Conservation (phyloP, 2,329 filamentous ascomycete species). For the Aspergillus cejpii region DNA sequence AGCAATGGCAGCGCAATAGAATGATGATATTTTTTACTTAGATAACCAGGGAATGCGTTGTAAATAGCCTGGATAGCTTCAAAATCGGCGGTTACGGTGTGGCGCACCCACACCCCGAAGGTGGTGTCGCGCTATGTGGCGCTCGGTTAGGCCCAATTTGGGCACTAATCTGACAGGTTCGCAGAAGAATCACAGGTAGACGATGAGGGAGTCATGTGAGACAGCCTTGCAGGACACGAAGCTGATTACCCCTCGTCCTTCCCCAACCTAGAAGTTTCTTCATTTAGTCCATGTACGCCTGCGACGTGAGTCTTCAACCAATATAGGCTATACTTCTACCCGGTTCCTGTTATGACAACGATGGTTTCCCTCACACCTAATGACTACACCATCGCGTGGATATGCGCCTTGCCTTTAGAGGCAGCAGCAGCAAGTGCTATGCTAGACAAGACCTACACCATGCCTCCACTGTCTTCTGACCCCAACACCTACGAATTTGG, state of each 20-base stretch:
- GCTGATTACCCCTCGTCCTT: neutral
- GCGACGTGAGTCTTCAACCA: neutral
- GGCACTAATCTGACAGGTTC: too few species aligned
- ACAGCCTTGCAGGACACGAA: neutral
- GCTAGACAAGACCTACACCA: constrained; percentile 8
- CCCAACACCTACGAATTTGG: constrained; percentile 15
- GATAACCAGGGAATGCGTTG: too few species aligned
- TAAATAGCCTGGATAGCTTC: too few species aligned
- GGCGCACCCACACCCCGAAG: too few species aligned
- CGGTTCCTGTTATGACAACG: neutral
- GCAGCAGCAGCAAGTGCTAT: constrained; percentile 13
- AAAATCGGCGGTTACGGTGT: too few species aligned
- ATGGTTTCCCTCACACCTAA: constrained; percentile 5
- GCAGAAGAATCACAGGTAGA: too few species aligned
- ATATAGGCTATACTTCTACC: neutral
- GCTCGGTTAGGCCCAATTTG: too few species aligned
- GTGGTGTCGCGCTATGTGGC: too few species aligned
- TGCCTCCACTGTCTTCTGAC: constrained; percentile 1
- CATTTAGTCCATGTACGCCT: neutral
- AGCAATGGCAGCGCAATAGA: too few species aligned
- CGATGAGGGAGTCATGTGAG: neutral
- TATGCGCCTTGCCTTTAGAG: constrained; percentile 14
- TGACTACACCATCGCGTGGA: constrained; percentile 15
- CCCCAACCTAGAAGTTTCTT: neutral
- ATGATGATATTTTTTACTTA: too few species aligned